Evolutionary conservation across 1,284 basidiomycete species (phyloP), one percentile per base, ranked within the genome.

Genomic region (Pseudozyma flocculosa): DNA sequence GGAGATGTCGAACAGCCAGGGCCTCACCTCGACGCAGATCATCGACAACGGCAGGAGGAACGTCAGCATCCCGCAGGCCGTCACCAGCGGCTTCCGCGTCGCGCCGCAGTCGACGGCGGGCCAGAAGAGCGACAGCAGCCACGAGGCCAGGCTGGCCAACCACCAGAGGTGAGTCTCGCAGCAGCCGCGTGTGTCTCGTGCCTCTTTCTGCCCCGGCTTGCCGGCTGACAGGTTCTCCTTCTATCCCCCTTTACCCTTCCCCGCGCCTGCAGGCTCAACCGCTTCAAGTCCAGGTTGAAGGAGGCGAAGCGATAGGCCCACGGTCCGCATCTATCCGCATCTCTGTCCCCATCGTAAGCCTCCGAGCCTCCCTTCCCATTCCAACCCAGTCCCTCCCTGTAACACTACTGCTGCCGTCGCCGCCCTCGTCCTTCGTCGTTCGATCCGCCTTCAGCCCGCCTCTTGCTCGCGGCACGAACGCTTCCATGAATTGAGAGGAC

Each of bases 21-120:
- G 37, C 1, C 30, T 36, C 9, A 26, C 17, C 3, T 32, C 50
- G 0, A 40, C 39, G 17, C 42, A 43, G 21, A 43, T 47, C 5
- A 32, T 15, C 21, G 59, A 68, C 40, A 57, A 48, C 30, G 46
- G 48, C 1, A 47, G 68, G 2, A 45, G 69, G 7, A 65, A 65
- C 47, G 71, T 73, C 14, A 63, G 69, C 15, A 71, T 73, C 22
- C 71, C 71, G 3, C 67, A 65, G 46, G 56, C 71, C 7, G 69
- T 73, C 39, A 60, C 61, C 2, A 58, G 65, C 15, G 71, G 71
- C 2, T 73, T 73, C 47, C 54, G 61, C 9, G 62, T 73, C 13
- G 71, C 71, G 1, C 71, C 71, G 1, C 61, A 63, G 18, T 55
- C 48, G 3, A 56, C 48, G 2, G 69, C 60, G 4, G 61, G 66